Evolutionary conservation across 2,329 filamentous ascomycete species (phyloP).

Genomic region (Leptographium wingfieldii): DNA sequence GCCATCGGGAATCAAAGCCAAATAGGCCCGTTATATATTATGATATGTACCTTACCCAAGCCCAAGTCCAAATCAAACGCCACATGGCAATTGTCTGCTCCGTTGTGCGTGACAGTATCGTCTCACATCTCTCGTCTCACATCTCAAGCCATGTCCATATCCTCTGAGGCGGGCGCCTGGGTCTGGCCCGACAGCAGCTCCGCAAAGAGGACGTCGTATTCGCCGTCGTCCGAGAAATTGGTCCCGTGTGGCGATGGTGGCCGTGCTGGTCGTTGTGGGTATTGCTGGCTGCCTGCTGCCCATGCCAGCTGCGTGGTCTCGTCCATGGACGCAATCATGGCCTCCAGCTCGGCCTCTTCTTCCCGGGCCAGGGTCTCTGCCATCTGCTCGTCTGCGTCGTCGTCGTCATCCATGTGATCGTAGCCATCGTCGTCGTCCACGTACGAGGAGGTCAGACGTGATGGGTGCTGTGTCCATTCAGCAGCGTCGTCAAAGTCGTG

Average conservation of each 20-base stretch:
- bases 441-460: background rate
- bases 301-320: conserved; percentile 10
- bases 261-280: conserved; percentile 13
- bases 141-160: conserved; percentile 34
- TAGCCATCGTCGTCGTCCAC: background rate
- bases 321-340: conserved; percentile 36
- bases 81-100: background rate
- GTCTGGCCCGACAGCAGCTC: conserved; percentile 42
- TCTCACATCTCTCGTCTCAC: background rate
- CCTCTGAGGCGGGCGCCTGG: conserved; percentile 14
- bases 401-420: conserved; percentile 6
- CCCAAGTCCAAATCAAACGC: background rate
- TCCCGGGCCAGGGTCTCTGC: conserved; percentile 36
- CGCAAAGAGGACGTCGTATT: conserved; percentile 53
- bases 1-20: background rate
- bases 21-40: background rate
- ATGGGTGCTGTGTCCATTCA: conserved; percentile 19
- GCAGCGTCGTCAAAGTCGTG: conserved; percentile 39
- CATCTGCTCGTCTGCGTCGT: conserved; percentile 35
- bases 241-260: background rate
- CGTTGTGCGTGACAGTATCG: background rate
- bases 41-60: background rate
- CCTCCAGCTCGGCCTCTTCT: conserved; percentile 46
- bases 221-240: conserved; percentile 39
- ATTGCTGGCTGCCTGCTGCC: conserved; percentile 3